Conservation (phyloP, 768 basidiomycete genomes). For the Tylopilus balloui region DNA sequence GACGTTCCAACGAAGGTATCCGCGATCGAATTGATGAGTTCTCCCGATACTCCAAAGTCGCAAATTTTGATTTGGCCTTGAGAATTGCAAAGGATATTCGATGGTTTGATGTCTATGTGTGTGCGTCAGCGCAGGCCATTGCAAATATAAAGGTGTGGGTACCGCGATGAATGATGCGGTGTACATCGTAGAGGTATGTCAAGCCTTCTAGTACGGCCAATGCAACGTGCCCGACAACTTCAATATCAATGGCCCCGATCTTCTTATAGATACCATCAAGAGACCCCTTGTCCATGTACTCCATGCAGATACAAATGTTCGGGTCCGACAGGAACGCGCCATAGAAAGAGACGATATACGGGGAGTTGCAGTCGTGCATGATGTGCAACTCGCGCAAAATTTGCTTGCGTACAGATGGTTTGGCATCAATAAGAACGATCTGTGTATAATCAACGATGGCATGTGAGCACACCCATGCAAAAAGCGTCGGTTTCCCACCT, state of each 20-base stretch:
- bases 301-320: slow-evolving; percentile 99
- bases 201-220: slow-evolving; percentile 90
- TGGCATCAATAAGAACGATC: slow-evolving; percentile 96
- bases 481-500: slow-evolving; percentile 50
- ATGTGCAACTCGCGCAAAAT: slow-evolving; percentile 97
- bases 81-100: slow-evolving; percentile 94
- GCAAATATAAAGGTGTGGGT: slow-evolving; percentile 26
- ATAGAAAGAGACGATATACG: slow-evolving; percentile 94
- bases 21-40: slow-evolving; percentile 97
- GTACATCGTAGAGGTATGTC: slow-evolving; percentile 95
- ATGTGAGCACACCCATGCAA: background rate
- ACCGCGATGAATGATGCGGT: slow-evolving; percentile 99
- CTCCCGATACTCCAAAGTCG: slow-evolving; percentile 98
- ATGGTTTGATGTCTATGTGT: slow-evolving; percentile 90
- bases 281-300: slow-evolving; percentile 91
- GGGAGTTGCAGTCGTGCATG: slow-evolving; percentile 95
- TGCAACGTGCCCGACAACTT: slow-evolving; percentile 91
- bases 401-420: slow-evolving; percentile 94
- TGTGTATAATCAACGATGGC: slow-evolving; percentile 27
- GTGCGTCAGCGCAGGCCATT: slow-evolving; percentile 15
- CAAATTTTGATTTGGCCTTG: slow-evolving; percentile 97
- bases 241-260: slow-evolving; percentile 89
- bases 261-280: slow-evolving; percentile 95
- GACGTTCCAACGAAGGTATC: slow-evolving; percentile 99
- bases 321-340: slow-evolving; percentile 96